A percentile compares a stretch with the other conserved stretches of the same genome.
Conservation (phyloP, 225 moss, liverwort and hornwort species). For the Sphagnum contortum region DNA sequence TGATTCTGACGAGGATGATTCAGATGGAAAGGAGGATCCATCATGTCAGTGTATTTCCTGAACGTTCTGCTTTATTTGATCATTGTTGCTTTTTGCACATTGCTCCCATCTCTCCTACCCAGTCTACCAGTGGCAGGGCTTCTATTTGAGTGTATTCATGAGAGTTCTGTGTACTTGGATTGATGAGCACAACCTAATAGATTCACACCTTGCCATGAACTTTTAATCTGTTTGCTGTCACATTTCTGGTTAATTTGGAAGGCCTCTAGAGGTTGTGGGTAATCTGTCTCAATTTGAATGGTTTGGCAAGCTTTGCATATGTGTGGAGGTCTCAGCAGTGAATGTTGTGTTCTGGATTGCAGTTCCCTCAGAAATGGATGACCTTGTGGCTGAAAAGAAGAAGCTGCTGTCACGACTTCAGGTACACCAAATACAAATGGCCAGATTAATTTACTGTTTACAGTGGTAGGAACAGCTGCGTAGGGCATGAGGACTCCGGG, state of each 20-base stretch:
- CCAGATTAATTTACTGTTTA: too few species aligned
- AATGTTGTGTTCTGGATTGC: conserved; percentile 11
- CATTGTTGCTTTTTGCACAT: background rate
- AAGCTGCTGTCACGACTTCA: conserved; percentile 39
- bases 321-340: too few species aligned
- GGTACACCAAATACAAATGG: conserved; percentile 8
- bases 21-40: conserved; percentile 39
- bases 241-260: too few species aligned
- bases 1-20: conserved; percentile 53
- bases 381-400: conserved; percentile 63
- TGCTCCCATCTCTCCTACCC: background rate
- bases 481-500: background rate
- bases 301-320: too few species aligned
- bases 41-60: conserved; percentile 34
- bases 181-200: background rate
- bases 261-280: too few species aligned
- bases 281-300: too few species aligned
- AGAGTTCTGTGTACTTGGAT: background rate
- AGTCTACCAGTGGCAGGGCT: too few species aligned
- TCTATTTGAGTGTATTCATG: too few species aligned
- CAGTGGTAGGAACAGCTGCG: background rate
- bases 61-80: background rate
- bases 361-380: conserved; percentile 46
- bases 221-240: background rate
- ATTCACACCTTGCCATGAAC: background rate